A percentile compares a stretch with the other conserved stretches of the same genome.
These are phyloP conservation scores for Amanita thiersii DNA, from an alignment of 768 basidiomycete genomes.

Conservation along the genomic window DNA sequence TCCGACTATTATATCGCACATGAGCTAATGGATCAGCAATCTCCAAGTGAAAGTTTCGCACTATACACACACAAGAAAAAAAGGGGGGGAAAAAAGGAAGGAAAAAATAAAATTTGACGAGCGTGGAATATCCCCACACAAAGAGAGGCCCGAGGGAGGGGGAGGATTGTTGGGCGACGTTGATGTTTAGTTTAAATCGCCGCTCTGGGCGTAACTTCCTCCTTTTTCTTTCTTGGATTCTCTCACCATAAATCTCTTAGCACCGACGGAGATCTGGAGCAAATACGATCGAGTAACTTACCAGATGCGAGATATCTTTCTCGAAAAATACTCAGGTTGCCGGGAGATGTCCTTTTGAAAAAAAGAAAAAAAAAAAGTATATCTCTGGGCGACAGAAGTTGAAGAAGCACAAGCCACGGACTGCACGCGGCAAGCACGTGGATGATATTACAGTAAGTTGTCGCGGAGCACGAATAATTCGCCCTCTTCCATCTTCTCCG, in stretches of 20 bases:
- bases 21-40: neutral
- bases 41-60: conserved; percentile 4
- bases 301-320: neutral
- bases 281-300: neutral
- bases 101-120: too few relatives aligned
- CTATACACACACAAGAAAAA: neutral
- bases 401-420: conserved; percentile 1
- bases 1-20: neutral
- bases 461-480: too few relatives aligned
- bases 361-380: neutral
- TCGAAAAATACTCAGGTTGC: neutral
- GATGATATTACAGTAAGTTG: too few relatives aligned
- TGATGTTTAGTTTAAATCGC: conserved; percentile 9
- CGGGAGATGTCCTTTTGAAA: neutral
- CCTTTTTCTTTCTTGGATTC: neutral
- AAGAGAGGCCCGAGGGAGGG: too few relatives aligned
- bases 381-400: neutral
- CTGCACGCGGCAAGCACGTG: conserved; percentile 8
- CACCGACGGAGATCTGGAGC: neutral
- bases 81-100: too few relatives aligned
- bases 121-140: too few relatives aligned
- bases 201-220: neutral
- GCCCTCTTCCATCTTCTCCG: too few relatives aligned
- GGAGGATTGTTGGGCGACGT: neutral
- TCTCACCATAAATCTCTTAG: conserved; percentile 2